Evolutionary conservation across 2,329 filamentous ascomycete species (phyloP), one percentile per base, ranked within the genome.

Genomic region (Aspergillus pseudonomiae): DNA sequence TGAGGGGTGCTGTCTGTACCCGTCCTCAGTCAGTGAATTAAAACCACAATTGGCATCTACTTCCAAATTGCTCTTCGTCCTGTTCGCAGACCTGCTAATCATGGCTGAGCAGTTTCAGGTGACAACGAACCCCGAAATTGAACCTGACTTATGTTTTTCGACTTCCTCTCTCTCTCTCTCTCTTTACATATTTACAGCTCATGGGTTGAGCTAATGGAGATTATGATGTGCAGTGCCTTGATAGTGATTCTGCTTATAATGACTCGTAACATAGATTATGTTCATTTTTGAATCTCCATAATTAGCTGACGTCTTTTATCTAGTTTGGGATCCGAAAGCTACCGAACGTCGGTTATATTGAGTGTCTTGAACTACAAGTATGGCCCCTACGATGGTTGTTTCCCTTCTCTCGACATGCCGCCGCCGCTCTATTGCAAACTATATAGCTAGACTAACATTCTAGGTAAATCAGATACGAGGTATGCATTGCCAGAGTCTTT

Each of bases 301-400:
- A 5, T 52, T n/a, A 16, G n/a, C 14, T 36, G n/a, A 36, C 21
- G 16, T 19, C 21, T 12, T 14, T 3, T 14, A 24, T 24, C 19
- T 39, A 54, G 52, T 16, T 34, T 36, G 10, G 24, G 2, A n/a
- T 39, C 50, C 32, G 52, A 54, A 5, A 54, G 52, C 9, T 54
- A 54, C 32, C 30, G 10, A 10, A 54, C 52, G 9, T 54, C 52
- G n/a, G 39, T 26, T 9, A 12, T n/a, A 36, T 54, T 30, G 19
- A 54, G 52, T 39, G 52, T 54, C 30, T 26, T 54, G 9, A 54
- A 54, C 26, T 54, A 54, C 52, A 54, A 54, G 52, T 54, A 39
- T 4, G 28, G 30, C n/a, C 14, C 28, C 26, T 12, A 36, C 24
- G 4, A 12, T 34, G 9, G 24, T 12, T 6, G 21, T 10, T 36